Evolutionary conservation across 2,329 filamentous ascomycete species (phyloP), one percentile per base, ranked within the genome.

Genomic region (Teratosphaeria nubilosa): DNA sequence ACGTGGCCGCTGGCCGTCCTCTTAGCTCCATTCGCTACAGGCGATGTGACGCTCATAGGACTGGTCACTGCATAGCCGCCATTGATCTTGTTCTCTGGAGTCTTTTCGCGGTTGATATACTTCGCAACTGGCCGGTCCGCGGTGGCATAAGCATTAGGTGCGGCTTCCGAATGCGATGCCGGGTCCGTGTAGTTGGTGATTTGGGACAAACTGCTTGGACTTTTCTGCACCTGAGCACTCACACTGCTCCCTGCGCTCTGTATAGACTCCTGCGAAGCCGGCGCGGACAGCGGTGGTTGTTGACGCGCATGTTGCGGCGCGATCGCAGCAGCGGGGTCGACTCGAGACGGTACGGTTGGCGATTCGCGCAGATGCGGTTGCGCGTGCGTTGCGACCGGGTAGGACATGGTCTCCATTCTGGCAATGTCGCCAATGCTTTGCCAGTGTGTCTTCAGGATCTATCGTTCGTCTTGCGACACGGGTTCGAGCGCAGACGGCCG

Each of bases 1-100:
- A 91, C 78, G 54, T 83, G 77, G 50, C 89, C 90, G 68, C 88
- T 86, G 34, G 88, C 88, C 66, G 84, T 92, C 64, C 90, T 82
- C 75, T 95, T 95, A 61, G 84, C 82, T 20, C 81, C 78, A 64
- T 69, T 78, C 58, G 57, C 63, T 34, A 65, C 69, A n/a, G 64
- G 69, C 51, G 70, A 75, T n/a, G 71, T 70, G n/a, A 74, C 62
- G 55, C 70, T 69, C 71, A 75, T 73, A 59, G 75, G 72, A 62
- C 74, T 75, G 50, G 70, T 65, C 51, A 67, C 54, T 5, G 63
- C 61, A 51, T 60, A 59, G 5, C 65, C 57, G 64, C 67, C 54
- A 22, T 41, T 14, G 16, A 45, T 22, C 13, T n/a, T 25, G 16
- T 61, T 54, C 53, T 65, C 63, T 34, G 64, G 63, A 14, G 63